Evolutionary conservation across 805 yeast species (phyloP), one percentile per base, ranked within the genome.

Genomic region (Candida odintsovae): DNA sequence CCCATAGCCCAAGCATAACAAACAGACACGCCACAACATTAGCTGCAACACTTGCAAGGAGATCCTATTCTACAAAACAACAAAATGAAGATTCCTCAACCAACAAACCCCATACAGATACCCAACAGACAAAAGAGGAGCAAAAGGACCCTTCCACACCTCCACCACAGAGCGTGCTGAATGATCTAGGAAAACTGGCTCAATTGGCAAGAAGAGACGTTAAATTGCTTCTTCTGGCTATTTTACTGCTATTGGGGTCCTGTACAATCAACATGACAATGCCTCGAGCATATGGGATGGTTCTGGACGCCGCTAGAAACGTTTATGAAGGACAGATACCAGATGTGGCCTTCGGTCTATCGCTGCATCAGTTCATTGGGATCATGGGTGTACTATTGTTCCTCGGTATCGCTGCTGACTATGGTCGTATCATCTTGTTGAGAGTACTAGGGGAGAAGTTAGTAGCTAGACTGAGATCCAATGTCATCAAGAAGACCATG

Each of bases 401-500:
- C 0, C 53, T 79, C 4, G 95, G 96, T 2, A 79, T 90, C 5
- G 47, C 71, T 18, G 84, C 95, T 6, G 86, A 88, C 56, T 85
- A 78, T 61, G 88, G 87, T n/a, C 77, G 96, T 57, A 75, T 82
- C 38, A 72, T 82, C 46, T 57, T 84, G 36, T 68, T 90, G 56
- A 74, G 90, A 54, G 71, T 83, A 13, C 80, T 86, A 11, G 96
- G 97, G 50, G 99, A 92, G 65, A 75, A 86, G 51, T 73, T 90
- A 33, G 96, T 89, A 47, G 90, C 96, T 16, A 75, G 92, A 49
- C 68, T 94, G 47, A 76, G 99, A 56, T 73, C 94, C 13, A 74
- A 83, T 45, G 80, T 90, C 36, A 84, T 90, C 62, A 79, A 80
- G 59, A 85, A 81, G 50, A 80, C 94, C 16, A 74, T 94, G 52